A percentile compares a stretch with the other conserved stretches of the same genome.
These are phyloP conservation scores for Zalaria sp. DNA, from an alignment of 2,329 filamentous ascomycete genomes.

Conservation along the genomic window DNA sequence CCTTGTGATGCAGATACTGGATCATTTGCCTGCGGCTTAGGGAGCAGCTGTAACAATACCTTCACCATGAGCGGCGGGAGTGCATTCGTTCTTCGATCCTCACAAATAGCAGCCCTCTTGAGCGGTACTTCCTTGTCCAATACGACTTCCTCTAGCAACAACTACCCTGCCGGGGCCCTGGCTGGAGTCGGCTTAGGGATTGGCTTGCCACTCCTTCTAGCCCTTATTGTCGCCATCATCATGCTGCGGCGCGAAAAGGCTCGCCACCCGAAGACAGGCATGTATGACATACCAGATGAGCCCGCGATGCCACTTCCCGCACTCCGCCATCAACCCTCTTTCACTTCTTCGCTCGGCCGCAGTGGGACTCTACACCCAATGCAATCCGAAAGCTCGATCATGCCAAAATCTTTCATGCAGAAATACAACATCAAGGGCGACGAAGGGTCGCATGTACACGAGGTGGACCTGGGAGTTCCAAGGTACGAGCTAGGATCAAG, in stretches of 20 bases:
- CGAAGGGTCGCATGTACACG: not conserved
- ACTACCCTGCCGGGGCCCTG: constrained; percentile 14
- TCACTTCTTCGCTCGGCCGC: not conserved
- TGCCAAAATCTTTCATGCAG: not conserved
- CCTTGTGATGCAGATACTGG: constrained; percentile 7
- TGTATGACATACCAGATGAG: constrained; percentile 18
- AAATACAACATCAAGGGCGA: not conserved
- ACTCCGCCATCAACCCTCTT: not conserved
- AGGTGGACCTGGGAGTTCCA: not conserved
- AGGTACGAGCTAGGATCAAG: not conserved
- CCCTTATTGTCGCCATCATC: constrained; percentile 10
- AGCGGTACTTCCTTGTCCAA: constrained; percentile 7
- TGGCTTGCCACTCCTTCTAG: constrained; percentile 14
- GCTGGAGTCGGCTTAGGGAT: constrained; percentile 15
- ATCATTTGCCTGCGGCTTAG: constrained; percentile 17
- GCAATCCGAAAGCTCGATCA: not conserved
- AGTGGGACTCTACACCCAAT: not conserved
- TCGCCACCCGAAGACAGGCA: constrained; percentile 11
- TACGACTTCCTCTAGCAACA: not conserved
- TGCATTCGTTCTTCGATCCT: constrained; percentile 13
- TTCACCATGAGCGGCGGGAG: constrained; percentile 12
- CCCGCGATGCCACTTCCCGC: not conserved
- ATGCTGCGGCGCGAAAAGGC: constrained; percentile 10
- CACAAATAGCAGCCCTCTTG: constrained; percentile 14
- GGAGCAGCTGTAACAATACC: constrained; percentile 9